A percentile compares a stretch with the other conserved stretches of the same genome.
Conservation (phyloP, 768 basidiomycete species). For the Boletellus sp. region DNA sequence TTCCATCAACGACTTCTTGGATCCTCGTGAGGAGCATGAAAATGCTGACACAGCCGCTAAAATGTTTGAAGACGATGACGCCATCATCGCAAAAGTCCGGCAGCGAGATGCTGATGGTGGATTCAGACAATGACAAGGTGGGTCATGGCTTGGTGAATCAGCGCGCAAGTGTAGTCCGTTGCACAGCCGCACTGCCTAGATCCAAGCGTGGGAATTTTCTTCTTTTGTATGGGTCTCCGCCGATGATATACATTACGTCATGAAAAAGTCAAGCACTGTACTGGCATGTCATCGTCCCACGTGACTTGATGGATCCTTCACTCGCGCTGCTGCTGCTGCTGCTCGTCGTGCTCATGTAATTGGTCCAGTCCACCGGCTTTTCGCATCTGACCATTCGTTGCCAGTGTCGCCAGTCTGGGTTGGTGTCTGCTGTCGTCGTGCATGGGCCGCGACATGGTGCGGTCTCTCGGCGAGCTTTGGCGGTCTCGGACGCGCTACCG, state of each 20-base stretch:
- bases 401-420: constrained; percentile 46
- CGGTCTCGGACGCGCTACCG: constrained; percentile 32
- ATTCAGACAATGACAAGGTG: background rate
- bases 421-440: constrained; percentile 73
- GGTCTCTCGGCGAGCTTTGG: constrained; percentile 44
- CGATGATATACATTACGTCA: too few species aligned
- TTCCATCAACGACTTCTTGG: background rate
- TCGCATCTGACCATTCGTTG: constrained; percentile 5
- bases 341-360: constrained; percentile 48
- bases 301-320: constrained; percentile 7
- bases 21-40: background rate
- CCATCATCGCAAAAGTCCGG: background rate
- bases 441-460: constrained; percentile 38
- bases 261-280: too few species aligned
- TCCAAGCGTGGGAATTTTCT: too few species aligned
- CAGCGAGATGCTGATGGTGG: background rate
- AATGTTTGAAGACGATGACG: background rate
- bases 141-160: too few species aligned
- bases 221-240: too few species aligned
- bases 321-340: constrained; percentile 43
- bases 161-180: too few species aligned
- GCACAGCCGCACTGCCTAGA: too few species aligned
- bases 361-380: background rate
- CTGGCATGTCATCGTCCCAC: background rate
- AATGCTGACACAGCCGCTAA: background rate